A percentile compares a stretch with the other conserved stretches of the same genome.
Conservation (phyloP, 306 rosid genomes). For the Cucurbita argyrosperma region DNA sequence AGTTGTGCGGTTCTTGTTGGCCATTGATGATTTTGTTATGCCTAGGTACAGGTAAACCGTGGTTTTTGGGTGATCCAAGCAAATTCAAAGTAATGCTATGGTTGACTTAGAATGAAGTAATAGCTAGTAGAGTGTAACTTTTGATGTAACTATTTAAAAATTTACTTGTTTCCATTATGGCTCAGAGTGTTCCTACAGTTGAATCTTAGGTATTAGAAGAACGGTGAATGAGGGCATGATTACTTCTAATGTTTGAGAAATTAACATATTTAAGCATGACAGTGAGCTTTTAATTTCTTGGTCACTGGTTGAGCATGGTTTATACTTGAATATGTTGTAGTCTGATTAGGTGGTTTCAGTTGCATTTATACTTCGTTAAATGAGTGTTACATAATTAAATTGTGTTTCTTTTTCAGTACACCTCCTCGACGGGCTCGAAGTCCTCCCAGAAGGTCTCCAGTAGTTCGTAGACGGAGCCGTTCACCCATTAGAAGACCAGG, state of each 20-base stretch:
- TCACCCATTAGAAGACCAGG: slow-evolving; percentile 76
- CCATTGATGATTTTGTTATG: neutral
- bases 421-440: slow-evolving; percentile 84
- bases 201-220: neutral
- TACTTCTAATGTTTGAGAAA: neutral
- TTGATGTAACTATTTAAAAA: neutral
- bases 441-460: slow-evolving; percentile 96
- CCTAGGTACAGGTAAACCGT: neutral
- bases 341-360: neutral
- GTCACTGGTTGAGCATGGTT: neutral
- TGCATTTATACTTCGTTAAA: neutral
- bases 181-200: neutral
- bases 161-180: neutral
- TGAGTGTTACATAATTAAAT: neutral
- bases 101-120: neutral
- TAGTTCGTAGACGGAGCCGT: slow-evolving; percentile 68
- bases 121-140: neutral
- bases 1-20: neutral
- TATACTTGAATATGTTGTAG: neutral
- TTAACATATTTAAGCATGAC: neutral
- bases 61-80: neutral
- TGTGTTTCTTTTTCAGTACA: slow-evolving; percentile 31
- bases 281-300: neutral
- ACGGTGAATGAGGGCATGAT: neutral
- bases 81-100: neutral